A percentile compares a stretch with the other conserved stretches of the same genome.
Evolutionary conservation across 2,329 filamentous ascomycete species (phyloP).

Genomic region (Trematosphaeria pertusa): DNA sequence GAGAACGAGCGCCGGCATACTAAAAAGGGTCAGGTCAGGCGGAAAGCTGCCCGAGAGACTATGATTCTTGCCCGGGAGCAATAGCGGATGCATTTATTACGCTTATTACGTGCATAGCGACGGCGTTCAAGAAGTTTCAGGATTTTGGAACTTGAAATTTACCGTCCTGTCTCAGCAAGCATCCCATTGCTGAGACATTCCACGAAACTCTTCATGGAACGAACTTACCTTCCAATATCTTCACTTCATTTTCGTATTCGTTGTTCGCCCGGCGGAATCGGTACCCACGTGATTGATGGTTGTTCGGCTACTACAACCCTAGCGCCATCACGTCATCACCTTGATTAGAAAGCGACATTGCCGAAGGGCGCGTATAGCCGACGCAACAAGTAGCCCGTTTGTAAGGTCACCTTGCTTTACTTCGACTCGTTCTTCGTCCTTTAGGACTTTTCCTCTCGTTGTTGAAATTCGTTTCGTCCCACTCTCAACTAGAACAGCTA

Average conservation of each 20-base stretch:
- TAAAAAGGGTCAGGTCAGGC: constrained; percentile 78
- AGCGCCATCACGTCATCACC: constrained; percentile 14
- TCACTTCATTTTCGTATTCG: no score
- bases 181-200: no score
- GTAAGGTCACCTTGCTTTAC: background rate
- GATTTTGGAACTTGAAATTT: no score
- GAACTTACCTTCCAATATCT: no score
- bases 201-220: no score
- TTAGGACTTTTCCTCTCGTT: no score
- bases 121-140: constrained; percentile 36
- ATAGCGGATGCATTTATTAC: constrained; percentile 40
- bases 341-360: background rate
- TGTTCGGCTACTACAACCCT: no score
- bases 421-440: no score
- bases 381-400: background rate
- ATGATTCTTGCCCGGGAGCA: constrained; percentile 77
- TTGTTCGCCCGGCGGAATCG: no score
- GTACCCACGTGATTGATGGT: no score
- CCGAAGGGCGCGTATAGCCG: constrained; percentile 1
- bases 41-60: constrained; percentile 87
- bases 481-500: background rate
- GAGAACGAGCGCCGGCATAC: constrained; percentile 95
- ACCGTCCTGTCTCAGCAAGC: no score
- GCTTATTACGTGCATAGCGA: constrained; percentile 38
- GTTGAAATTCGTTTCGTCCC: background rate